Evolutionary conservation across 1,284 basidiomycete genomes (phyloP).

Genomic region (Gymnopus androsaceus): DNA sequence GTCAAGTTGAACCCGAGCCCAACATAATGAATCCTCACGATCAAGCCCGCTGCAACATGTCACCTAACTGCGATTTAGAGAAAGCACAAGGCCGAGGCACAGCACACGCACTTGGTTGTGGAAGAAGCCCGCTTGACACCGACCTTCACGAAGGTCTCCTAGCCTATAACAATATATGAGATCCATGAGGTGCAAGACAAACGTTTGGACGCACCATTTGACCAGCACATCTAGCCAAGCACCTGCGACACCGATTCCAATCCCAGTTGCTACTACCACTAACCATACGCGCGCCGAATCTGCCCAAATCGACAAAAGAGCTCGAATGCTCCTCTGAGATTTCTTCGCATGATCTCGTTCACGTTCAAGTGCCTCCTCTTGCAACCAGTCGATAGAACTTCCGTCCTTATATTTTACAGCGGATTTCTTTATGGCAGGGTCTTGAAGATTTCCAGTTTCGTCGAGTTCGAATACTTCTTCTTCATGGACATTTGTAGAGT

Average conservation of each 20-base stretch:
- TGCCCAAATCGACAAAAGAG: slow-evolving; percentile 52
- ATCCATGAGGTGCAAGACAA: not conserved
- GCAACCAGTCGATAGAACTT: slow-evolving; percentile 69
- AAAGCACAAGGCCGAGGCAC: too few relatives aligned
- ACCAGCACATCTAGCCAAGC: slow-evolving; percentile 77
- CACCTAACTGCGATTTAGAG: too few relatives aligned
- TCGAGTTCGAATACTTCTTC: slow-evolving; percentile 9
- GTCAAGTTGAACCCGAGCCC: too few relatives aligned
- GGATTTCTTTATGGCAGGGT: not conserved
- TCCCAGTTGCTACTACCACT: slow-evolving; percentile 63
- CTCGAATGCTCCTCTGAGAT: slow-evolving; percentile 54
- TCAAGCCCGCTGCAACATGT: slow-evolving; percentile 76
- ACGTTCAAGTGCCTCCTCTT: slow-evolving; percentile 67
- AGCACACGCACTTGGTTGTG: slow-evolving; percentile 74
- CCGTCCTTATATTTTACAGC: slow-evolving; percentile 52
- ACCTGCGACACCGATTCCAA: slow-evolving; percentile 70
- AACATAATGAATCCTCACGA: too few relatives aligned
- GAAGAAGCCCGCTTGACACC: slow-evolving; percentile 71
- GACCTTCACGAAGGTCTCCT: slow-evolving; percentile 69
- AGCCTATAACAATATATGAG: slow-evolving; percentile 44
- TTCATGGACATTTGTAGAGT: not conserved
- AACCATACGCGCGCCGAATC: slow-evolving; percentile 70
- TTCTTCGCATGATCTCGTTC: slow-evolving; percentile 53
- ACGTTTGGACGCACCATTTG: slow-evolving; percentile 55
- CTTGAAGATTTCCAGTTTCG: slow-evolving; percentile 11